Percentiles rank a stretch among this genome's conserved stretches.
Conservation (phyloP, 768 basidiomycete species). For the Termitomyces sp. region DNA sequence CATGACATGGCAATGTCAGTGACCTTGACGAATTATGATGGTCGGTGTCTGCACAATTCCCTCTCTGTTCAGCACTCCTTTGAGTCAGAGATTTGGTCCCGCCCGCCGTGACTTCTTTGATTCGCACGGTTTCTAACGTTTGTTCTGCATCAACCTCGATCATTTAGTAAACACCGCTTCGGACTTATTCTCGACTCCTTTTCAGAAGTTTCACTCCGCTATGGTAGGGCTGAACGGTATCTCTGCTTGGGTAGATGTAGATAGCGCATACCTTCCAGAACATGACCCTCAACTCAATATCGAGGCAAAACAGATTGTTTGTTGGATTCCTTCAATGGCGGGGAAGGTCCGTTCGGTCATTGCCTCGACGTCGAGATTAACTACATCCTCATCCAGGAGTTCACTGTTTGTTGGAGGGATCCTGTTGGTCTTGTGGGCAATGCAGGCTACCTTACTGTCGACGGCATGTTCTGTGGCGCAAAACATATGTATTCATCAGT, state of each 20-base stretch:
- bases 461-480: constrained; percentile 6
- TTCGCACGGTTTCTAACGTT: not conserved
- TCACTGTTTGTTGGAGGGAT: constrained; percentile 6
- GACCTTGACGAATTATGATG: no score
- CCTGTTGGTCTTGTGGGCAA: not conserved
- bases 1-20: no score
- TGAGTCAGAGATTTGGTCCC: no score
- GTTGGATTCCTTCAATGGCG: constrained; percentile 3
- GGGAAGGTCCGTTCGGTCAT: not conserved
- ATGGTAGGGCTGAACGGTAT: constrained; percentile 2
- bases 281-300: not conserved
- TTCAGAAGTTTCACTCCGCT: not conserved
- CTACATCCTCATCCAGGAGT: not conserved
- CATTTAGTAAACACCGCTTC: not conserved
- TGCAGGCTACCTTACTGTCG: constrained; percentile 4
- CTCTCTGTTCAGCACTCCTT: no score
- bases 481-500: constrained; percentile 4
- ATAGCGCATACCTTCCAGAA: not conserved
- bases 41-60: no score
- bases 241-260: constrained; percentile 3
- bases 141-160: not conserved
- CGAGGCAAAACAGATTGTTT: not conserved
- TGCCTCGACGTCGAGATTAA: no score
- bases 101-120: no score
- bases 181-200: not conserved